Evolutionary conservation across 257 asterid genomes (phyloP), one percentile per base, ranked within the genome.

Genomic region (Verbascum thapsus): DNA sequence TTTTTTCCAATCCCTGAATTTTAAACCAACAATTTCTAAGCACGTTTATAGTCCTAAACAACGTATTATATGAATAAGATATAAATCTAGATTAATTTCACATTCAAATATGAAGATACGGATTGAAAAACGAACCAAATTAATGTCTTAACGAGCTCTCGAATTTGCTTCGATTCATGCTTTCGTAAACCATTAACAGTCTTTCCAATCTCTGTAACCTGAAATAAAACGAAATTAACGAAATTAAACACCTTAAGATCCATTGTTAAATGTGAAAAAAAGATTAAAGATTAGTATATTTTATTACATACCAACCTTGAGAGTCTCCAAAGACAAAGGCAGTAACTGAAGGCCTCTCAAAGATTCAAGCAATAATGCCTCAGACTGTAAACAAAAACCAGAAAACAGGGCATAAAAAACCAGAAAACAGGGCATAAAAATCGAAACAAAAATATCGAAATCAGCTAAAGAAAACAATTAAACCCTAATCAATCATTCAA

Each of bases 271-370:
- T 32, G 7, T 7, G 57, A 44, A 53, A 34, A n/a, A n/a, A 60
- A 57, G 53, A 38, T 43, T 15, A 38, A 57, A 69, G 5, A 69
- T 18, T 41, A 58, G 39, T 61, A 52, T 26, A 26, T n/a, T n/a
- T n/a, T n/a, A n/a, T 5, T 2, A 26, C 2, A 26, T 26, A 26
- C 32, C 2, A 79, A 88, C 98, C 98, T 88, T 84, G 13, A 91
- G 80, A 65, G 73, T 83, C 77, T 88, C 98, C 73, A 88, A 89
- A 16, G 90, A 74, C 67, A 91, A 71, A 73, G 63, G 81, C 94
- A 81, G 81, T 41, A 88, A 72, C 74, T 91, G 95, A 63, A 91
- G 90, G 89, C 80, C 78, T 79, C 91, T 84, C 76, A 91, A 71
- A 9, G 85, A 88, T 58, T 85, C 95, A 64, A 63, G 78, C 79